phyloP scores from a whole-genome alignment of 495 filamentous ascomycete species.

The Neohortaea acidophila region DNA sequence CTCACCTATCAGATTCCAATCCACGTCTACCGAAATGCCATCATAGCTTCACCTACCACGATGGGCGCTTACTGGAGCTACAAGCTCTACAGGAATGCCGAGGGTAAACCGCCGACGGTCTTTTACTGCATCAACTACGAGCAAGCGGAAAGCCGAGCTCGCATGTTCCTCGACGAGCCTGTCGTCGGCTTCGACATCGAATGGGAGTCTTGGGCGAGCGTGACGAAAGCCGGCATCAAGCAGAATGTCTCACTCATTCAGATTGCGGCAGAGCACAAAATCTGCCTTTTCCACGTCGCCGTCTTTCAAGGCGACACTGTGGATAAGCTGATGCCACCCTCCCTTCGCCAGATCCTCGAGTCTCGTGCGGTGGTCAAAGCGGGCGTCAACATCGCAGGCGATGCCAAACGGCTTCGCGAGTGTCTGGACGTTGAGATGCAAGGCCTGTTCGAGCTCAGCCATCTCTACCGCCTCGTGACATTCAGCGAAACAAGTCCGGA shows the following conservation, averaged over 20 bases:
- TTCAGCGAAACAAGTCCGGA: constrained; percentile 8
- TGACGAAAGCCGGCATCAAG: constrained; percentile 17
- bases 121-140: constrained; percentile 24
- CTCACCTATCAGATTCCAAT: constrained; percentile 9
- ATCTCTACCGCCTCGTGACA: constrained; percentile 27
- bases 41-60: constrained; percentile 17
- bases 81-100: constrained; percentile 21
- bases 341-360: constrained; percentile 45
- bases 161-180: constrained; percentile 22
- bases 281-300: constrained; percentile 26
- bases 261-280: constrained; percentile 26
- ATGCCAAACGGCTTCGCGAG: constrained; percentile 30
- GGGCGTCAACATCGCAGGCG: constrained; percentile 77
- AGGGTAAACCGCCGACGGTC: constrained; percentile 15
- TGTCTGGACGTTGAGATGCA: constrained; percentile 19
- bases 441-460: constrained; percentile 26
- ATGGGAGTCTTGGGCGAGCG: constrained; percentile 20
- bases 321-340: constrained; percentile 22
- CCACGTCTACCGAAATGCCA: constrained; percentile 14
- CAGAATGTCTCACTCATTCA: constrained; percentile 27
- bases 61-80: constrained; percentile 21
- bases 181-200: constrained; percentile 30
- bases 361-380: constrained; percentile 70
- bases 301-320: constrained; percentile 18
- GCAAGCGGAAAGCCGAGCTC: constrained; percentile 19